A percentile compares a stretch with the other conserved stretches of the same genome.
phyloP scores from a whole-genome alignment of 164 flowering plant genomes.

The grape (Vitis vinifera) region DNA sequence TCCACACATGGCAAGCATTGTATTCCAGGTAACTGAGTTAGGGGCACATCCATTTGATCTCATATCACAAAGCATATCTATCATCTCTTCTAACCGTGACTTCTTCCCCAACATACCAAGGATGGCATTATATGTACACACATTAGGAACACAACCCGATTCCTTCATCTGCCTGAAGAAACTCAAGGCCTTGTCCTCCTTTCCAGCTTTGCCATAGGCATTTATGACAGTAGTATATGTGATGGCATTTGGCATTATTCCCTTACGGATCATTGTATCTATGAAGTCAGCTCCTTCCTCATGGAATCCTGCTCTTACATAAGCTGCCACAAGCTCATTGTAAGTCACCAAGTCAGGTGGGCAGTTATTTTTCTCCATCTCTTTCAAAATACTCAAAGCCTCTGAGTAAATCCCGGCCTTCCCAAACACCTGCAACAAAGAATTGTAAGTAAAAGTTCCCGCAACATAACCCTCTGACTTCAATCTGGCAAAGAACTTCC shows the following conservation, averaged over 20 bases:
- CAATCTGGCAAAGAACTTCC: conserved; percentile 52
- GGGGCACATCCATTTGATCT: conserved; percentile 66
- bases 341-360: conserved; percentile 75
- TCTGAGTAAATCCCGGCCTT: conserved; percentile 68
- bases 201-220: conserved; percentile 84
- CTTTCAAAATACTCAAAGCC: conserved; percentile 68
- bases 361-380: conserved; percentile 83
- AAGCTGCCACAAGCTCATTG: conserved; percentile 83
- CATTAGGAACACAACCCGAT: conserved; percentile 83
- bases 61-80: conserved; percentile 69
- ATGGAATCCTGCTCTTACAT: conserved; percentile 76
- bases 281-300: conserved; percentile 78
- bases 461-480: conserved; percentile 64
- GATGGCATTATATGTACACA: conserved; percentile 73
- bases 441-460: conserved; percentile 77
- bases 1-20: conserved; percentile 83
- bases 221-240: conserved; percentile 86
- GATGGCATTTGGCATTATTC: conserved; percentile 73
- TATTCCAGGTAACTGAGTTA: conserved; percentile 87
- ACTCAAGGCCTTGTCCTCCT: conserved; percentile 67
- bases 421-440: conserved; percentile 80
- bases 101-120: conserved; percentile 88
- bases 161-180: conserved; percentile 69
- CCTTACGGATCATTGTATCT: conserved; percentile 62
- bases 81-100: conserved; percentile 69